These are phyloP conservation scores for Fusarium floridanum DNA, from an alignment of 2,329 filamentous ascomycete species.

Conservation along the genomic window DNA sequence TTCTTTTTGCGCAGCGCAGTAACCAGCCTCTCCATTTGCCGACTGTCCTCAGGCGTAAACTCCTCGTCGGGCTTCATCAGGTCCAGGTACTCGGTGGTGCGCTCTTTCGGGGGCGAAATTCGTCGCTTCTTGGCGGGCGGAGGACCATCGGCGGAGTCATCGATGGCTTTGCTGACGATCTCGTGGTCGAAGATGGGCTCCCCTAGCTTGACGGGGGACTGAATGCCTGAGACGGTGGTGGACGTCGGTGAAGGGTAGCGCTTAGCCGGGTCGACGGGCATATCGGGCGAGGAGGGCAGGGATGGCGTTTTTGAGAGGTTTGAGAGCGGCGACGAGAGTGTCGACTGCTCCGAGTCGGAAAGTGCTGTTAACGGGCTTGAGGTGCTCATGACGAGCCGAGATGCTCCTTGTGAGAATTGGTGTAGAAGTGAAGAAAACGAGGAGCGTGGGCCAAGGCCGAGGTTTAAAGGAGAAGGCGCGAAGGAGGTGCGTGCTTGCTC, in stretches of 20 bases:
- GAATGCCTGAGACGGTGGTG: slow-evolving; percentile 61
- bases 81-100: slow-evolving; percentile 86
- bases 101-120: slow-evolving; percentile 70
- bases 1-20: slow-evolving; percentile 86
- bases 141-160: slow-evolving; percentile 63
- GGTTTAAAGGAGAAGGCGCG: slow-evolving; percentile 19
- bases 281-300: slow-evolving; percentile 60
- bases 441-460: slow-evolving; percentile 21
- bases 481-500: slow-evolving; percentile 23
- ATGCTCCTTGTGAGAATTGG: slow-evolving; percentile 19
- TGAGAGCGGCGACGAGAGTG: slow-evolving; percentile 68
- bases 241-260: slow-evolving; percentile 67
- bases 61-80: slow-evolving; percentile 67
- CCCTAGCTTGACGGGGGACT: slow-evolving; percentile 63
- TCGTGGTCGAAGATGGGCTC: slow-evolving; percentile 54
- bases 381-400: slow-evolving; percentile 41
- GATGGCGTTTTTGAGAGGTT: slow-evolving; percentile 67
- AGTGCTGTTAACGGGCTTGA: slow-evolving; percentile 47
- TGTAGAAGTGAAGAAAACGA: slow-evolving; percentile 25
- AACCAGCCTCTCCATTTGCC: slow-evolving; percentile 77
- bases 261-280: slow-evolving; percentile 53
- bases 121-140: slow-evolving; percentile 83
- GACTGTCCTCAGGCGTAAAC: slow-evolving; percentile 57
- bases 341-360: slow-evolving; percentile 52
- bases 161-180: slow-evolving; percentile 46